These are phyloP conservation scores for Rhodotorula diobovata DNA, from an alignment of 768 basidiomycete genomes.

Conservation along the genomic window DNA sequence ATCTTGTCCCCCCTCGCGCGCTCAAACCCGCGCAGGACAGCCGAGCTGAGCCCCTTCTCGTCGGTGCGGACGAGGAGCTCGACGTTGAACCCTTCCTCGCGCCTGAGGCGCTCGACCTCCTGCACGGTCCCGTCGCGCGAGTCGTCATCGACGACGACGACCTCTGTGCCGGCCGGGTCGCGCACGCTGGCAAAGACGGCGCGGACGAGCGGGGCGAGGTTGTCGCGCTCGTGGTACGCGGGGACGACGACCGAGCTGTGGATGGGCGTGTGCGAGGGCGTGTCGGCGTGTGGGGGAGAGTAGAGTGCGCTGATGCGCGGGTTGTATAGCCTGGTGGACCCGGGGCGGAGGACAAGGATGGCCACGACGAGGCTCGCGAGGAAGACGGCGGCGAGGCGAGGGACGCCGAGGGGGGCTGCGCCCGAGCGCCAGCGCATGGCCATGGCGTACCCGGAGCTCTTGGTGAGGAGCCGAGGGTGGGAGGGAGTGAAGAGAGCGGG, in stretches of 20 bases:
- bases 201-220: conserved; percentile 40
- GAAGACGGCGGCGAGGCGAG: conserved; percentile 8
- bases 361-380: conserved; percentile 19
- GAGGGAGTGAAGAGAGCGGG: neutral
- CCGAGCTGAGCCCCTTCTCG: conserved; percentile 42
- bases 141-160: conserved; percentile 44
- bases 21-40: conserved; percentile 43
- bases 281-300: conserved; percentile 1
- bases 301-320: conserved; percentile 13
- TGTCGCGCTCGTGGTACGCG: conserved; percentile 42
- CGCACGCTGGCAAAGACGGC: conserved; percentile 33
- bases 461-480: neutral
- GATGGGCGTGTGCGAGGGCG: conserved; percentile 13
- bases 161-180: conserved; percentile 32
- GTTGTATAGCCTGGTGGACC: conserved; percentile 20
- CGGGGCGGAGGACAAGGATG: conserved; percentile 20
- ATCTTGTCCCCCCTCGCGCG: conserved; percentile 38
- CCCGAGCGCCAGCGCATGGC: neutral
- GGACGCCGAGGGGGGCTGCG: neutral
- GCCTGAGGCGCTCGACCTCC: conserved; percentile 29
- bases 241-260: conserved; percentile 41
- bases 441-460: too few relatives aligned
- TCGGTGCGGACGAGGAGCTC: conserved; percentile 37
- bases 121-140: conserved; percentile 40
- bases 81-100: conserved; percentile 41